phyloP scores from a whole-genome alignment of 768 basidiomycete species.

The Flagelloscypha sp. region DNA sequence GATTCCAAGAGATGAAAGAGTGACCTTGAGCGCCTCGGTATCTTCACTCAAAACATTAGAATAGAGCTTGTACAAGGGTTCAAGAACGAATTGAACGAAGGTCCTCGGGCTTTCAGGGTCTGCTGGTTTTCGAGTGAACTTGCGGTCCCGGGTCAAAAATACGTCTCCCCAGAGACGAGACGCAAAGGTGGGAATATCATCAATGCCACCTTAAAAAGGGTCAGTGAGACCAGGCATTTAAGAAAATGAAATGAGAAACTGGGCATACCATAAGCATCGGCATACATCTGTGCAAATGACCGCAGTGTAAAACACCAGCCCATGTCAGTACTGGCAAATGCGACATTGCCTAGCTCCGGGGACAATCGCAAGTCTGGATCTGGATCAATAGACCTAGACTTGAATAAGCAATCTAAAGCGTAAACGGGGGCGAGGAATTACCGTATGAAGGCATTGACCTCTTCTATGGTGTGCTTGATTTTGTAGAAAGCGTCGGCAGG shows the following conservation, averaged over 20 bases:
- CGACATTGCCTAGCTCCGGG: slow-evolving; percentile 93
- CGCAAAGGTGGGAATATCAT: slow-evolving; percentile 81
- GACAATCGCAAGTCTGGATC: slow-evolving; percentile 83
- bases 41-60: slow-evolving; percentile 92
- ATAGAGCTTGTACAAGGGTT: slow-evolving; percentile 96
- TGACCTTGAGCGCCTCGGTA: slow-evolving; percentile 76
- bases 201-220: slow-evolving; percentile 50
- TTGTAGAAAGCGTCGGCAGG: slow-evolving; percentile 97
- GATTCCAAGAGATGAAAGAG: slow-evolving; percentile 71
- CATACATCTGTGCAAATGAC: slow-evolving; percentile 95
- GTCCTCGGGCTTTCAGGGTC: slow-evolving; percentile 76
- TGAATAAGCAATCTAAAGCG: not conserved
- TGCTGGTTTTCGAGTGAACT: slow-evolving; percentile 79
- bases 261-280: slow-evolving; percentile 72
- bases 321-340: slow-evolving; percentile 96
- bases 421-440: slow-evolving; percentile 18
- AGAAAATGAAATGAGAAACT: not conserved
- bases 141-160: slow-evolving; percentile 82
- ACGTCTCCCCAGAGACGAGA: slow-evolving; percentile 96
- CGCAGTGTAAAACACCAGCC: slow-evolving; percentile 93
- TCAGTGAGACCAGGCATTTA: slow-evolving; percentile 1
- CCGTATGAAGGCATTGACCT: slow-evolving; percentile 96
- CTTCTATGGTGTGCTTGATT: slow-evolving; percentile 98
- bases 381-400: slow-evolving; percentile 67
- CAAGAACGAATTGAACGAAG: slow-evolving; percentile 94